Base-by-base conservation (phyloP, 164 flowering plant genomes). In the Dillenia turbinata region DNA sequence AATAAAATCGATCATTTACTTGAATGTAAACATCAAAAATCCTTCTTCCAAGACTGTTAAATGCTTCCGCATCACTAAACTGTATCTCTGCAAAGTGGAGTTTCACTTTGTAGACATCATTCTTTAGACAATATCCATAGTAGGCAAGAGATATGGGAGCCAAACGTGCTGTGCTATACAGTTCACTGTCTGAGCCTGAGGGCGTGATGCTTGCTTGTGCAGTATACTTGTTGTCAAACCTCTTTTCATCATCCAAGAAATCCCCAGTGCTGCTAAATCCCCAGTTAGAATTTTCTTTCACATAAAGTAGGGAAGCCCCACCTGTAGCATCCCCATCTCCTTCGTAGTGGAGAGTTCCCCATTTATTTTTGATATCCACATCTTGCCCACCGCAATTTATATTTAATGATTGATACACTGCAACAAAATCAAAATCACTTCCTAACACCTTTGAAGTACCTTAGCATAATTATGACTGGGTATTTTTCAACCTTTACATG, bases 301-400 rank as follows among this genome's bases (percentile, higher is more conserved):
- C 1, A 47, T 58, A 73, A 63, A 61, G 79, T 56, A 60, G 78
- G 44, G 92, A 83, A 46, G 80, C 19, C 40, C 86, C 86, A 58
- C 85, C 88, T 22, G 47, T 66, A 24, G 74, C 76, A 2, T 48
- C 73, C 33, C 48, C 63, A 75, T 88, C 97, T 54, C 79, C 95
- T 71, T 77, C 79, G 65, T 77, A 91, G 33, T 43, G 59, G 2
- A 56, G 62, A 40, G 47, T 62, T 19, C 22, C 22, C 22, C 22
- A 19, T 19, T 19, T 19, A 52, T 74, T 79, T 47, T 71, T 69
- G 47, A 73, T 12, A 5, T 49, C 64, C 15, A 62, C 54, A 51
- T 81, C 83, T 16, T 54, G 22, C 67, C 98, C 98, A 53, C 98
- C 98, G 73, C 87, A 84, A 69, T 92, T 92, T 49, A 89, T 79